Evolutionary conservation across 305 asterid genomes (phyloP), one percentile per base, ranked within the genome.

Genomic region (Fraxinus greggii): DNA sequence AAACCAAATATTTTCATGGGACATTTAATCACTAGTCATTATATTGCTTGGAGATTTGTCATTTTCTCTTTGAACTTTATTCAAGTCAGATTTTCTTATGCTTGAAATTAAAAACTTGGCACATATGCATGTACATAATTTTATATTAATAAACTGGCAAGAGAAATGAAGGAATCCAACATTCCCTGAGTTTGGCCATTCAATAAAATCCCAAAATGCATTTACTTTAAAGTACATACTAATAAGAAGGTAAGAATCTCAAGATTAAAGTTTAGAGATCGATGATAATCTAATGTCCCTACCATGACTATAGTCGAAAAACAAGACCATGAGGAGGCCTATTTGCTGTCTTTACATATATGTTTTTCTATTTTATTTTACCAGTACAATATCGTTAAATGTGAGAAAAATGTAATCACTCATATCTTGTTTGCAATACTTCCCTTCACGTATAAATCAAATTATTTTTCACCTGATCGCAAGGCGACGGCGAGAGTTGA

Each of bases 151-250:
- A 33, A 73, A 67, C 4, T 15, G 51, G 38, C 40, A 78, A 77
- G 79, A 78, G 31, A 61, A 26, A 23, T 23, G 76, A 83, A 82
- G 86, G 89, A 85, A 88, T 84, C 89, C 85, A 85, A 88, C 88
- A 86, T 88, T 83, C 88, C 75, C 84, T 83, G 86, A 82, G 86
- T 83, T 88, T 77, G 77, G 82, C 83, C 88, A 87, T 88, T 83
- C 88, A 69, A 83, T 40, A 88, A 81, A 85, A 73, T 72, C 83
- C 85, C 85, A 82, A 82, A 77, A 10, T 12, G 75, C n/a, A 67
- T n/a, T 19, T 31, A 15, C 31, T 42, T 65, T 80, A 80, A 83
- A 63, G 40, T 51, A 56, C 67, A 7, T 1, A 56, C 67, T n/a
- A 19, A 56, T 19, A 56, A 83, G 90, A 79, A 83, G 85, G 81